phyloP scores from a whole-genome alignment of 768 basidiomycete genomes.

The Gautieria morchelliformis region DNA sequence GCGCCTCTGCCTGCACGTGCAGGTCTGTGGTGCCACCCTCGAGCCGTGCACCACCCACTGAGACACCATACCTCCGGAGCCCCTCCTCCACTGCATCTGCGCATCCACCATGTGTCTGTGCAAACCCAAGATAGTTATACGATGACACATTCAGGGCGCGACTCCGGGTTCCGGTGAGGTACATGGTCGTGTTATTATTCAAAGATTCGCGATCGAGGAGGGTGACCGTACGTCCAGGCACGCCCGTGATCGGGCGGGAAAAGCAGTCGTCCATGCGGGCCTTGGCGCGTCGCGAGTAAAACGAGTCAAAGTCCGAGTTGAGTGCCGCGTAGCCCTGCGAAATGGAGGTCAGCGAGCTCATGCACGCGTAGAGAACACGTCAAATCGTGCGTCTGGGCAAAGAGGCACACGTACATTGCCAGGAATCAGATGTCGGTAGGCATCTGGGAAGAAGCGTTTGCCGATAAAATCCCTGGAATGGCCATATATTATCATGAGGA shows the following conservation, averaged over 20 bases:
- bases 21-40: conserved; percentile 84
- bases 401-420: conserved; percentile 49
- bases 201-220: conserved; percentile 75
- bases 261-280: conserved; percentile 94
- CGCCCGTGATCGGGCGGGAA: conserved; percentile 84
- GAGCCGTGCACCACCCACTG: conserved; percentile 65
- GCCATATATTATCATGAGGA: conserved; percentile 84
- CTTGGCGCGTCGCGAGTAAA: conserved; percentile 95
- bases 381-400: background rate
- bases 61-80: conserved; percentile 79
- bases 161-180: conserved; percentile 68
- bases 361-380: background rate
- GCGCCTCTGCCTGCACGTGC: conserved; percentile 69
- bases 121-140: conserved; percentile 99
- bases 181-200: conserved; percentile 72
- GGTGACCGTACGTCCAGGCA: conserved; percentile 87
- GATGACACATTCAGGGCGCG: conserved; percentile 94
- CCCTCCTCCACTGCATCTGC: conserved; percentile 88
- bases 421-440: conserved; percentile 77
- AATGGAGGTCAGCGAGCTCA: conserved; percentile 5
- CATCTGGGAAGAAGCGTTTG: conserved; percentile 60
- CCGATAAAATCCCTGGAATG: conserved; percentile 94
- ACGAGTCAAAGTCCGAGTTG: conserved; percentile 98
- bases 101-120: conserved; percentile 84
- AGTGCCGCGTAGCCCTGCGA: conserved; percentile 88